A percentile compares a stretch with the other conserved stretches of the same genome.
These are phyloP conservation scores for Aspergillus ochraceoroseus DNA, from an alignment of 2,329 filamentous ascomycete genomes.

Conservation along the genomic window DNA sequence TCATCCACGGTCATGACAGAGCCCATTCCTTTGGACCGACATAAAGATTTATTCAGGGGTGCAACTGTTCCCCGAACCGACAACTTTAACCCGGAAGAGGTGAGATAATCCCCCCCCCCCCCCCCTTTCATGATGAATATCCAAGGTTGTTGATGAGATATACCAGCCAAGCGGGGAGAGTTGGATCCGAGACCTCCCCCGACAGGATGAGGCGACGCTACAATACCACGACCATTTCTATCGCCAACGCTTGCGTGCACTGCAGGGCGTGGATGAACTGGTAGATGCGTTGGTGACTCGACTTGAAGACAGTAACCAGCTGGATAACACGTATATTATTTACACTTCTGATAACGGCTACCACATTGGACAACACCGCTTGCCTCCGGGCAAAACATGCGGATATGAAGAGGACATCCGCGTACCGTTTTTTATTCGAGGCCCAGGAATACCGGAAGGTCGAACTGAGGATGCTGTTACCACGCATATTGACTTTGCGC, in stretches of 20 bases:
- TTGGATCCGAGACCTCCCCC: constrained; percentile 44
- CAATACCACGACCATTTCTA: constrained; percentile 52
- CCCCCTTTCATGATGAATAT: too few species aligned
- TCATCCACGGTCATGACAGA: constrained; percentile 1
- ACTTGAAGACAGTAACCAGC: constrained; percentile 38
- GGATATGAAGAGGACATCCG: constrained; percentile 38
- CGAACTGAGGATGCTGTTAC: constrained; percentile 2
- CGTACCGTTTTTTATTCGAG: constrained; percentile 13
- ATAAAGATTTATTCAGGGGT: constrained; percentile 56
- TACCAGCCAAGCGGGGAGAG: constrained; percentile 35
- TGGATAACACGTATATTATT: constrained; percentile 54
- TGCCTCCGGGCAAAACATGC: constrained; percentile 55
- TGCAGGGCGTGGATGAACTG: constrained; percentile 53
- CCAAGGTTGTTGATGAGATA: too few species aligned
- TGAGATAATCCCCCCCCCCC: constrained; percentile 25
- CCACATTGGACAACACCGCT: constrained; percentile 55
- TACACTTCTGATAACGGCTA: constrained; percentile 58
- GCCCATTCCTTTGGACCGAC: constrained; percentile 36
- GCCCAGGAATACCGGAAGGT: constrained; percentile 6
- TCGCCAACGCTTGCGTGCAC: constrained; percentile 45
- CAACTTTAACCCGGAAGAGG: constrained; percentile 55
- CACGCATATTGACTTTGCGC: constrained; percentile 49
- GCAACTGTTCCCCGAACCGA: constrained; percentile 55
- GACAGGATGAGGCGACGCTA: constrained; percentile 44
- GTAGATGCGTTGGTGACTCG: constrained; percentile 43